Evolutionary conservation across 2,329 filamentous ascomycete species (phyloP).

Genomic region (Anthostomella pinea): DNA sequence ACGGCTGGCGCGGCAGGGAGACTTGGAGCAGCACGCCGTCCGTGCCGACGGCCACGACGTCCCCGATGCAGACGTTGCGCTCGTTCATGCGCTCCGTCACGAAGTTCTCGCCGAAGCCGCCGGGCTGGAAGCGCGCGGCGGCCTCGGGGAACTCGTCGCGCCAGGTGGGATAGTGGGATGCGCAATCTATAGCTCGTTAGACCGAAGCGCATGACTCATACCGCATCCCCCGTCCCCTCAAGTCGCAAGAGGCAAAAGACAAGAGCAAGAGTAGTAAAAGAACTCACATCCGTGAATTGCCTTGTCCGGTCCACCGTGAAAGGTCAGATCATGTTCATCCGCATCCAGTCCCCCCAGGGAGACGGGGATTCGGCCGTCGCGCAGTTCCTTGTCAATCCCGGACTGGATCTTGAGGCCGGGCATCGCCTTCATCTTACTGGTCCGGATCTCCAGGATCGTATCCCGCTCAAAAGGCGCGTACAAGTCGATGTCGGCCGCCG

Average conservation of each 20-base stretch:
- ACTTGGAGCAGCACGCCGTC: constrained; percentile 54
- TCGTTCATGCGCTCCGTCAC: constrained; percentile 59
- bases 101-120: constrained; percentile 65
- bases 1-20: constrained; percentile 60
- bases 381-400: constrained; percentile 54
- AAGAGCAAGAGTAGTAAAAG: background rate
- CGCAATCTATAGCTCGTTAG: constrained; percentile 47
- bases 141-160: constrained; percentile 48
- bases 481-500: constrained; percentile 35
- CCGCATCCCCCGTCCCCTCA: too few relatives aligned
- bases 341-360: constrained; percentile 49
- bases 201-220: too few relatives aligned
- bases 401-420: constrained; percentile 48
- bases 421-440: constrained; percentile 54
- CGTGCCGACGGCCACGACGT: constrained; percentile 44
- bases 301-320: constrained; percentile 62
- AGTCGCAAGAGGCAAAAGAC: too few relatives aligned
- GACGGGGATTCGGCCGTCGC: constrained; percentile 44
- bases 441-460: constrained; percentile 54
- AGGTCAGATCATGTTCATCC: constrained; percentile 61
- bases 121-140: constrained; percentile 50
- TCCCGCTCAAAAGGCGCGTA: constrained; percentile 44
- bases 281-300: constrained; percentile 56
- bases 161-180: constrained; percentile 57
- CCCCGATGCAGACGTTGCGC: constrained; percentile 63